Evolutionary conservation across 2,329 filamentous ascomycete species (phyloP).

Genomic region (Coniochaeta sp.): DNA sequence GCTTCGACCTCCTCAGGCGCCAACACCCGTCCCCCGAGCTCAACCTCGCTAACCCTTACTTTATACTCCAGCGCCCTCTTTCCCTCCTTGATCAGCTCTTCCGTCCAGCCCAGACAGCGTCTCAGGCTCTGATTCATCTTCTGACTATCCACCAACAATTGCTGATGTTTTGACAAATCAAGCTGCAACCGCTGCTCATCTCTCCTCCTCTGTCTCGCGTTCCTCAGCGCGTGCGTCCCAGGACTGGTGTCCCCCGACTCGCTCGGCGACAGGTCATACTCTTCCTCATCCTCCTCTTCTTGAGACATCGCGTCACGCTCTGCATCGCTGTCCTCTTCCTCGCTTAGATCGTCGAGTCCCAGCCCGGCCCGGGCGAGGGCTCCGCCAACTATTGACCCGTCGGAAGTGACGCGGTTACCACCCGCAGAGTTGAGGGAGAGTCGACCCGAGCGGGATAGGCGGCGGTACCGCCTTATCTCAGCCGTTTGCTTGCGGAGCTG

Average conservation of each 20-base stretch:
- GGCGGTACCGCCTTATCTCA: constrained; percentile 76
- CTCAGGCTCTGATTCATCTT: constrained; percentile 94
- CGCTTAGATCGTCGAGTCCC: constrained; percentile 37
- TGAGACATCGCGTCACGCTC: constrained; percentile 26
- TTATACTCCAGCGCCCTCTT: constrained; percentile 80
- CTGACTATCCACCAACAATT: constrained; percentile 81
- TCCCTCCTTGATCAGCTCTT: constrained; percentile 83
- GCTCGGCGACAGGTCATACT: constrained; percentile 41
- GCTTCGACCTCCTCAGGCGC: constrained; percentile 47
- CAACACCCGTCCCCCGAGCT: constrained; percentile 75
- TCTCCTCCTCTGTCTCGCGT: constrained; percentile 53
- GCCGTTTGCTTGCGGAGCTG: constrained; percentile 87
- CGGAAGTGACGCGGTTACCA: constrained; percentile 33
- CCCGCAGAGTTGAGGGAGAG: constrained; percentile 53
- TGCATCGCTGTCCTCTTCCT: constrained; percentile 25
- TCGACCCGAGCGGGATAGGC: constrained; percentile 75
- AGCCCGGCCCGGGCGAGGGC: constrained; percentile 34
- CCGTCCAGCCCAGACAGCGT: constrained; percentile 81
- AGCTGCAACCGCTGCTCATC: constrained; percentile 77
- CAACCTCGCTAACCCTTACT: constrained; percentile 71
- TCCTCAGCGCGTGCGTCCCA: constrained; percentile 29
- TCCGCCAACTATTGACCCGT: constrained; percentile 30
- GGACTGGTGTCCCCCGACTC: constrained; percentile 30
- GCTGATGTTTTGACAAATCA: constrained; percentile 82
- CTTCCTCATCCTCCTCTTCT: constrained; percentile 42